Conservation (phyloP, 257 asterid species). For the Handroanthus guayacan region DNA sequence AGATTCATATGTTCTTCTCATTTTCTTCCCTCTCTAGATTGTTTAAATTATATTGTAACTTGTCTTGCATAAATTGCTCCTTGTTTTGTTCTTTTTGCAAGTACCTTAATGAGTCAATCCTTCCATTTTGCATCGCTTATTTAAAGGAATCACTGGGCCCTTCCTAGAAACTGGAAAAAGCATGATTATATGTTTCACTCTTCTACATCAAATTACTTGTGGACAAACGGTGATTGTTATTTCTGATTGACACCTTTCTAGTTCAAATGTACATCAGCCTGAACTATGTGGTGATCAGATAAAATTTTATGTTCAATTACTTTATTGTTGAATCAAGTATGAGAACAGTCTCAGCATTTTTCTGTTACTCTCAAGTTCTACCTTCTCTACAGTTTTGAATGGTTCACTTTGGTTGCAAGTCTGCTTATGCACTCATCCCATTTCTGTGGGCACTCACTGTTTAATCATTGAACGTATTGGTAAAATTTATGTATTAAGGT, state of each 20-base stretch:
- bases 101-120: neutral
- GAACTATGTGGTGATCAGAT: conserved; percentile 9
- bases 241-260: neutral
- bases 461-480: neutral
- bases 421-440: conserved; percentile 2
- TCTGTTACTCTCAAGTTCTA: neutral
- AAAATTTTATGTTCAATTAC: conserved; percentile 8
- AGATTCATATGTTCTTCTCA: neutral
- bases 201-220: neutral
- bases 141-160: neutral
- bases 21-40: conserved; percentile 7
- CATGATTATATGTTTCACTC: conserved; percentile 8
- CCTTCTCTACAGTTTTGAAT: neutral
- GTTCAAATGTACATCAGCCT: neutral
- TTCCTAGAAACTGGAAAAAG: neutral
- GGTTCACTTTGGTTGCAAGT: conserved; percentile 2
- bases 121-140: conserved; percentile 11
- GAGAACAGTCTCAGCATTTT: neutral
- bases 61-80: conserved; percentile 19
- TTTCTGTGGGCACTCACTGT: neutral
- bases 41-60: neutral
- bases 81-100: neutral
- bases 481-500: neutral
- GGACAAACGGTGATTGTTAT: neutral
- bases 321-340: neutral